phyloP scores from a whole-genome alignment of 345 rosid species.

The Ricinus communis region DNA sequence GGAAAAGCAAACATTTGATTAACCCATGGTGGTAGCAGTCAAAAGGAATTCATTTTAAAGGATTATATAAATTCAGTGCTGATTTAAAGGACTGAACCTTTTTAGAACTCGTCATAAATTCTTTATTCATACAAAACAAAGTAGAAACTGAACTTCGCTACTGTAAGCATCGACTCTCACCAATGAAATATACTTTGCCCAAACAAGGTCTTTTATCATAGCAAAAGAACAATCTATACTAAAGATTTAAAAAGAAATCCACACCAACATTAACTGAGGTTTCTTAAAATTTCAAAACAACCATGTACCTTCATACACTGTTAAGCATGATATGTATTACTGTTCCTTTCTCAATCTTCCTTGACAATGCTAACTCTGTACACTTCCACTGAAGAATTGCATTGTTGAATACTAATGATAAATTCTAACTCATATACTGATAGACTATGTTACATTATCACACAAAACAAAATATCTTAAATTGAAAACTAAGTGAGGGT shows the following conservation, averaged over 20 bases:
- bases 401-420: neutral
- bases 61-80: neutral
- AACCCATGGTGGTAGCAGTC: neutral
- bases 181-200: neutral
- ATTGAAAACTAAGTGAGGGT: neutral
- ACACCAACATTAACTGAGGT: neutral
- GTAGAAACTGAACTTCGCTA: neutral
- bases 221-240: neutral
- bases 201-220: neutral
- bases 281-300: neutral
- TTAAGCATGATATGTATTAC: neutral
- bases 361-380: neutral
- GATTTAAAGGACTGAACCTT: neutral
- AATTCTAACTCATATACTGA: neutral
- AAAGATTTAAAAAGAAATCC: neutral
- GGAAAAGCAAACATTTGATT: neutral
- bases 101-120: neutral
- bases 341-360: neutral
- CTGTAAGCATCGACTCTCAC: neutral
- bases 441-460: neutral
- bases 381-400: neutral
- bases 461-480: neutral
- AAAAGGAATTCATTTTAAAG: neutral
- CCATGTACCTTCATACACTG: neutral
- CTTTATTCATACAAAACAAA: neutral